phyloP scores from a whole-genome alignment of 106 monocot species.

The Acanthochlamys bracteata region DNA sequence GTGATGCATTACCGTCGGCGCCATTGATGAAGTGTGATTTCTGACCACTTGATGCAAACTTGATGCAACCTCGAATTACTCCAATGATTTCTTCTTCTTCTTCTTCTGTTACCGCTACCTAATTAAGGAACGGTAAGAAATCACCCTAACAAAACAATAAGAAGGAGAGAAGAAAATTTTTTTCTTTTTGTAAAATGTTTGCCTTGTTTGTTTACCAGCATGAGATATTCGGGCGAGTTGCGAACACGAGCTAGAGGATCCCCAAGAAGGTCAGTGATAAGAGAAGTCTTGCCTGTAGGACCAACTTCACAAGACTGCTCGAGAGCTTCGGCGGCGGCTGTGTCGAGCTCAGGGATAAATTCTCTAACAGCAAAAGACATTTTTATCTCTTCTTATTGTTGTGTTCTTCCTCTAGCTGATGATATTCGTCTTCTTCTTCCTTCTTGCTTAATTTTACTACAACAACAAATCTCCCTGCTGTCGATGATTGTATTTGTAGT shows the following conservation, averaged over 20 bases:
- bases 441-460: no score
- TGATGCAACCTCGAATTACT: conserved; percentile 61
- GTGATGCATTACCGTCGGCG: neutral
- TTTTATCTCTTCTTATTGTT: neutral
- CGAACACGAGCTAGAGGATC: conserved; percentile 40
- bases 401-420: no score
- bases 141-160: neutral
- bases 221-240: conserved; percentile 20
- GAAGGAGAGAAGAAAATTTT: neutral
- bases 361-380: conserved; percentile 19
- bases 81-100: conserved; percentile 37
- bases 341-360: conserved; percentile 39
- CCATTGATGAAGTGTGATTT: conserved; percentile 9
- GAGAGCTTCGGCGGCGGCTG: conserved; percentile 27
- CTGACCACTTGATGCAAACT: conserved; percentile 33
- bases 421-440: no score
- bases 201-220: conserved; percentile 19
- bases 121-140: neutral
- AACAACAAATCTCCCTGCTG: no score
- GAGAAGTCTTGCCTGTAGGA: conserved; percentile 34
- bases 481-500: no score
- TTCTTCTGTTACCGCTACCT: conserved; percentile 49
- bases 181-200: no score
- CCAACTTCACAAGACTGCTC: conserved; percentile 68
- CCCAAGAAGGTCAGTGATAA: conserved; percentile 45